Percentiles rank a stretch among this genome's conserved stretches.
Conservation (phyloP, 1,139 yeast species). For the Pichia sp. region DNA sequence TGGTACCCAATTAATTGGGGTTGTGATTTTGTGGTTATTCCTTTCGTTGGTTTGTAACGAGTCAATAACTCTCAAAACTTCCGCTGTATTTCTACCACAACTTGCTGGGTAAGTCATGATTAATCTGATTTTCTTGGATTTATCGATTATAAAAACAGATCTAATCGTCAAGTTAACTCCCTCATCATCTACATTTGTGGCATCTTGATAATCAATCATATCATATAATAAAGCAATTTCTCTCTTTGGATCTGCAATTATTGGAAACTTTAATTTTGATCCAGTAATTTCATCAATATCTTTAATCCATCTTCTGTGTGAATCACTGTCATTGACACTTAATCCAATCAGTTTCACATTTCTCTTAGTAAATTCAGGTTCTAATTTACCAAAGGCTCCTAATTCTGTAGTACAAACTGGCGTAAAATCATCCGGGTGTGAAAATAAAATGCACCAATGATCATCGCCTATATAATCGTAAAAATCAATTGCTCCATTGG, state of each 20-base stretch:
- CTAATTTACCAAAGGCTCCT: slow-evolving; percentile 79
- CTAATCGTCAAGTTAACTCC: slow-evolving; percentile 66
- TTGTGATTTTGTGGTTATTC: slow-evolving; percentile 48
- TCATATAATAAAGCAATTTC: slow-evolving; percentile 63
- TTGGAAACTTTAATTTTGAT: slow-evolving; percentile 62
- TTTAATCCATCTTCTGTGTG: slow-evolving; percentile 74
- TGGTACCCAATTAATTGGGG: slow-evolving; percentile 82
- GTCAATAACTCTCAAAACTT: slow-evolving; percentile 73
- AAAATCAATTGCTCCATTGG: slow-evolving; percentile 67
- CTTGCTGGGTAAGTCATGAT: slow-evolving; percentile 77
- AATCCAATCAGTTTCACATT: slow-evolving; percentile 71
- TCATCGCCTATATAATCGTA: slow-evolving; percentile 62
- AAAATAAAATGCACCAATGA: slow-evolving; percentile 72
- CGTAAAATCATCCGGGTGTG: slow-evolving; percentile 85
- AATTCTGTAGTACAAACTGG: slow-evolving; percentile 89
- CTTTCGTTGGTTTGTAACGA: slow-evolving; percentile 71
- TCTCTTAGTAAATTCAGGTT: slow-evolving; percentile 74
- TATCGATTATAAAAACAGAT: slow-evolving; percentile 79
- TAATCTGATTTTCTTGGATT: slow-evolving; percentile 64
- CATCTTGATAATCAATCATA: slow-evolving; percentile 68
- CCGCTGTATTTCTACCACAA: slow-evolving; percentile 84
- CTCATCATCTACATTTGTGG: slow-evolving; percentile 48
- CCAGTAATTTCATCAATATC: slow-evolving; percentile 77
- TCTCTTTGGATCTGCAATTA: slow-evolving; percentile 69
- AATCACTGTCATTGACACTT: slow-evolving; percentile 62